Base-by-base conservation (phyloP, 352 stramenopile species). In the Globisporangium spinosum region DNA sequence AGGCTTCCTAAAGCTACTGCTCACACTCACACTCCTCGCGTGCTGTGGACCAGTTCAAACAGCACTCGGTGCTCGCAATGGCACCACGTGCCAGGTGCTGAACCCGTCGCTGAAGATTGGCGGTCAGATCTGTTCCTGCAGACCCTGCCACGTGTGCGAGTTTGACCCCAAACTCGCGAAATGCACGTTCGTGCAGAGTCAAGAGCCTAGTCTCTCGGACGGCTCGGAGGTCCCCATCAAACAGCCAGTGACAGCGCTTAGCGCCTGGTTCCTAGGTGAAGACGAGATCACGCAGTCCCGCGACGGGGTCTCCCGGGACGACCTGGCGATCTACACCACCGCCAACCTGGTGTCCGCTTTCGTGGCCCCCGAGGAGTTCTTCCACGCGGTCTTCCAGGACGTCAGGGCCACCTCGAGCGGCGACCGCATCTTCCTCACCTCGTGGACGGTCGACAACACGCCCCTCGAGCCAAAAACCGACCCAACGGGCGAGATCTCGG, bases 61-160 rank as follows among this genome's bases (percentile, higher is more conserved):
- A 20, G 27, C 15, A 15, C 13, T 22, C 4, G 20, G 23, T n/a
- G 23, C 35, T 10, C 58, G 64, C 25, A 32, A 64, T 34, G 55
- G 64, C 12, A 22, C 57, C 27, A 53, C 47, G 4, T 74, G 69
- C 43, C 47, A 65, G 25, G 51, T 20, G 0, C 58, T 68, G 15
- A 23, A 58, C 12, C 71, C 59, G 15, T 23, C 68, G 1, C 69
- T 69, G 45, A 58, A 56, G 13, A 74, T 76, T 25, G 43, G 75
- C 43, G 68, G 58, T 15, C 45, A 65, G 13, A 22, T 63, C 13
- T 86, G 76, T 65, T 57, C 79, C 4, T 86, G 78, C 58, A 25
- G 38, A 25, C 76, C 78, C 6, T 82, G 76, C 62, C 70, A 79
- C 58, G 54, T 68, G 20, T 87, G 79, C 60, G 64, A 70, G 51